Evolutionary conservation across 2,329 filamentous ascomycete species (phyloP), one percentile per base, ranked within the genome.

Genomic region (Neofusicoccum sp.): DNA sequence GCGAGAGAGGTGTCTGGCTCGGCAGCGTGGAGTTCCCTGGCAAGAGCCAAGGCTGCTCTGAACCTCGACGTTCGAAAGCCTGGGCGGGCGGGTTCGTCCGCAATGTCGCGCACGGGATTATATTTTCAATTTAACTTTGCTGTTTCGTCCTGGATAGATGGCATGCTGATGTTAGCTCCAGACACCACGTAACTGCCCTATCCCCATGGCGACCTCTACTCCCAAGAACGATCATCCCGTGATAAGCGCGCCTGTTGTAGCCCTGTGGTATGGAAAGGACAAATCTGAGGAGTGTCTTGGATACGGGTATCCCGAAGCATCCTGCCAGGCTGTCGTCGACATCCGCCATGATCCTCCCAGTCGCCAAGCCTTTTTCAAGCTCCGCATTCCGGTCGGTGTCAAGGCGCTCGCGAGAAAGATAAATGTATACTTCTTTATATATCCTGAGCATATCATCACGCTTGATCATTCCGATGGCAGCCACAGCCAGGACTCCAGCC

Each of bases 31-130:
- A 34, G 20, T 28, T 11, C n/a, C 26, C 20, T 28, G 36, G 45
- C 20, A 20, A 20, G 57, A 31, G 45, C 12, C 34, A 40, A 49
- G 45, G 57, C 44, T 33, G 57, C 44, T 60, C 47, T 60, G 58
- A 9, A 51, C 33, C 31, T 43, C 16, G 36, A 12, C 44, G 16
- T 8, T 20, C 20, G 28, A 49, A 43, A 60, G 57, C 36, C 45
- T 53, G 30, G 36, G 45, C 53, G 58, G 58, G 48, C 58, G 48
- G 48, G 58, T 16, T 60, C 47, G 38, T 60, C 12, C 31, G 30
- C 30, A 26, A 8, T 14, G 30, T 30, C 9, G 44, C 30, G 26
- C 45, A 31, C 40, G 47, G 31, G 47, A 30, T 24, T 44, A 38
- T 11, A n/a, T 4, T 41, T 34, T 24, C 16, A 30, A 6, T 12